Conservation (phyloP, 495 filamentous ascomycete species). For the Melanomma pulvis-pyrius region DNA sequence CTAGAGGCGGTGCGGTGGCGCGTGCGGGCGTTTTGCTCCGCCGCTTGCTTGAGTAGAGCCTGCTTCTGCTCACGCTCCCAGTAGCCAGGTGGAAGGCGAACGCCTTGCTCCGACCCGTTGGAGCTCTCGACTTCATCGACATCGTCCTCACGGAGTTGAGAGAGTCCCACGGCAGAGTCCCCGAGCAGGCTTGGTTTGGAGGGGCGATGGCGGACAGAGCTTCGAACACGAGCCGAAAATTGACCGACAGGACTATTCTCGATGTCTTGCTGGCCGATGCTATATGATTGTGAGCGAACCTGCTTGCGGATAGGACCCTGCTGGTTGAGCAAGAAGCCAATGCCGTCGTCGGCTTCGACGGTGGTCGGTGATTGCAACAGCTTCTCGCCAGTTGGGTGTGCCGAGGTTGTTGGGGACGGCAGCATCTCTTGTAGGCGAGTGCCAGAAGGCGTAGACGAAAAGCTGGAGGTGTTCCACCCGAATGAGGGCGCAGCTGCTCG, state of each 20-base stretch:
- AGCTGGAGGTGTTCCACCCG: slow-evolving; percentile 29
- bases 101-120: slow-evolving; percentile 64
- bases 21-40: slow-evolving; percentile 30
- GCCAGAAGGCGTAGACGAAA: slow-evolving; percentile 5
- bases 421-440: slow-evolving; percentile 30
- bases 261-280: slow-evolving; percentile 85
- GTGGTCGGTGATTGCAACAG: slow-evolving; percentile 25
- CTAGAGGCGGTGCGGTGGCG: slow-evolving; percentile 27
- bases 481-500: slow-evolving; percentile 13
- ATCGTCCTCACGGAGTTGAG: slow-evolving; percentile 79
- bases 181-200: slow-evolving; percentile 85
- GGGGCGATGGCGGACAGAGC: slow-evolving; percentile 64
- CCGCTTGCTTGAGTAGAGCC: slow-evolving; percentile 31
- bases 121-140: slow-evolving; percentile 73
- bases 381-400: not conserved
- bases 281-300: slow-evolving; percentile 88
- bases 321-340: slow-evolving; percentile 32
- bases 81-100: slow-evolving; percentile 59
- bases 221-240: slow-evolving; percentile 5
- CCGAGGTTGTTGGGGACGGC: slow-evolving; percentile 32
- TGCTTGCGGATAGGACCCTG: slow-evolving; percentile 30
- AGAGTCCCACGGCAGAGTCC: slow-evolving; percentile 60
- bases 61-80: slow-evolving; percentile 26
- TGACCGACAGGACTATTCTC: slow-evolving; percentile 51
- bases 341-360: slow-evolving; percentile 15